These are phyloP conservation scores for Pleodorina starrii DNA, from an alignment of 139 green algal genomes.

Conservation along the genomic window DNA sequence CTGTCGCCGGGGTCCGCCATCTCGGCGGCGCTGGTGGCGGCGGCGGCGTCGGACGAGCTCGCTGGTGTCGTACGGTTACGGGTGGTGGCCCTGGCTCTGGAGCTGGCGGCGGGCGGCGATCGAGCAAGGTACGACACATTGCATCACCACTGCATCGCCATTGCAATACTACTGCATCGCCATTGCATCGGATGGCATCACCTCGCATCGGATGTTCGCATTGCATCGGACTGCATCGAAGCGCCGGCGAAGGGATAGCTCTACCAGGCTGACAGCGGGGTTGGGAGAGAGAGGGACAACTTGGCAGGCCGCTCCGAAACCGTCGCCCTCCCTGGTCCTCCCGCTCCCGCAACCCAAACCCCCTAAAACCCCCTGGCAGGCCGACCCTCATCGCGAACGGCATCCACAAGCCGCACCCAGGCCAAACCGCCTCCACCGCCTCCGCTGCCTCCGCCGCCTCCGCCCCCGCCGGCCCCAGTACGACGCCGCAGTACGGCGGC, in stretches of 20 bases:
- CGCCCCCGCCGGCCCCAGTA: background rate
- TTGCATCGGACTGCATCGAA: too few relatives aligned
- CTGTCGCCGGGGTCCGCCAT: background rate
- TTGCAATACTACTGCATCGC: background rate
- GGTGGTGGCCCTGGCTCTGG: conserved; percentile 21
- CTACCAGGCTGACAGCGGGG: too few relatives aligned
- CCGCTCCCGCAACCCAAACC: background rate
- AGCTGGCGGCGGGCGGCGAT: background rate
- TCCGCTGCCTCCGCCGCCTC: background rate
- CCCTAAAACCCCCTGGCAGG: too few relatives aligned
- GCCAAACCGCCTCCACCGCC: too few relatives aligned
- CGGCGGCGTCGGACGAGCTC: background rate
- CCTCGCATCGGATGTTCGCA: too few relatives aligned
- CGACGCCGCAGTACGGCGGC: background rate
- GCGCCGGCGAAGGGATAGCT: too few relatives aligned
- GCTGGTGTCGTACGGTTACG: conserved; percentile 30
- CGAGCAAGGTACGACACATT: background rate
- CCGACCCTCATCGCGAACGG: too few relatives aligned
- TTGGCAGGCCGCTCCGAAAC: background rate
- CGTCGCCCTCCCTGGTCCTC: background rate
- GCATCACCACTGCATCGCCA: background rate
- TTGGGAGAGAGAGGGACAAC: background rate
- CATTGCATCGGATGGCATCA: background rate
- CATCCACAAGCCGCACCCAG: too few relatives aligned
- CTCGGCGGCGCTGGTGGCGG: conserved; percentile 4